phyloP scores from a whole-genome alignment of 2,329 filamentous ascomycete genomes.

The Elsinoe perseae region DNA sequence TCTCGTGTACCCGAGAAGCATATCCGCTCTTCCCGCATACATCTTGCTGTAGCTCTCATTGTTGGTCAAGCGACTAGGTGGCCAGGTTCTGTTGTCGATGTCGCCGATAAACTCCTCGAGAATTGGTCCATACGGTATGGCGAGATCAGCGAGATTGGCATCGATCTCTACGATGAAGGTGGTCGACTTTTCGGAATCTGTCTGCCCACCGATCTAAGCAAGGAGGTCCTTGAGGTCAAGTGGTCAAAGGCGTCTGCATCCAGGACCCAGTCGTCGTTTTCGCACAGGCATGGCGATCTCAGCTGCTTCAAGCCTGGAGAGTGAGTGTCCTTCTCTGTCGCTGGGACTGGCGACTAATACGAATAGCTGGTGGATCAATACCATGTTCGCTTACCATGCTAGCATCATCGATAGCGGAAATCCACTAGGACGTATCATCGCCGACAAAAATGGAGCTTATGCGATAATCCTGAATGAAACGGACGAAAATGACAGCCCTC shows the following conservation, averaged over 20 bases:
- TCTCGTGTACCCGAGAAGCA: constrained; percentile 28
- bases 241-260: constrained; percentile 27
- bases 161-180: constrained; percentile 37
- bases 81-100: constrained; percentile 38
- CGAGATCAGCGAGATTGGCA: constrained; percentile 31
- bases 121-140: constrained; percentile 36
- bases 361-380: constrained; percentile 43
- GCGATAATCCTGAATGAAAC: constrained; percentile 37
- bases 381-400: constrained; percentile 40
- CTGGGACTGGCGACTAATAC: neutral
- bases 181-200: constrained; percentile 38
- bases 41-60: constrained; percentile 38
- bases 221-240: constrained; percentile 30
- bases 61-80: constrained; percentile 40
- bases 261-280: constrained; percentile 27
- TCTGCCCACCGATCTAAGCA: constrained; percentile 31
- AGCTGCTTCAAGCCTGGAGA: constrained; percentile 43
- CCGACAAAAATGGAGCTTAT: constrained; percentile 38
- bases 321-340: constrained; percentile 27
- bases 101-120: constrained; percentile 36
- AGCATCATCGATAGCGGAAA: constrained; percentile 41
- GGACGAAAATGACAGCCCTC: constrained; percentile 32
- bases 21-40: constrained; percentile 40
- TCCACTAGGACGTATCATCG: constrained; percentile 37
- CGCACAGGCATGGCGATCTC: constrained; percentile 34